A percentile compares a stretch with the other conserved stretches of the same genome.
phyloP scores from a whole-genome alignment of 176 grass and related monocot genomes.

The Oryza officinalis region DNA sequence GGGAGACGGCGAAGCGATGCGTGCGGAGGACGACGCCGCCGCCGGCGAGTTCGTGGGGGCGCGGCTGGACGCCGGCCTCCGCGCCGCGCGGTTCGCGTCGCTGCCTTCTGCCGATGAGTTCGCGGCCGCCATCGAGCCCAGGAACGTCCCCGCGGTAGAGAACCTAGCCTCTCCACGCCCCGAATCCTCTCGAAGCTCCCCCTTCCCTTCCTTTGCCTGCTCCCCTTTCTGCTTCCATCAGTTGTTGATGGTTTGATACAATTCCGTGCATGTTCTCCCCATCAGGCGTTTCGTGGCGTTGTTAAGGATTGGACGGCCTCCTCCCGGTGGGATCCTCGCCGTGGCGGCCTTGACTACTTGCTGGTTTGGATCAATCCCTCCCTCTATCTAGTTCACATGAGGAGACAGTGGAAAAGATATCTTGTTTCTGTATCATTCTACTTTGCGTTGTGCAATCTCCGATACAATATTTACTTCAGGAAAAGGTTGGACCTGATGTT shows the following conservation, averaged over 20 bases:
- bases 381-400: neutral
- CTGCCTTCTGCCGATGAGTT: slow-evolving; percentile 47
- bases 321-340: slow-evolving; percentile 67
- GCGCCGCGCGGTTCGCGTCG: slow-evolving; percentile 35
- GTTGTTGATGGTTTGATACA: neutral
- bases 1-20: slow-evolving; percentile 25
- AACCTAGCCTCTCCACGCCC: neutral
- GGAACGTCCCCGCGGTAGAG: slow-evolving; percentile 59
- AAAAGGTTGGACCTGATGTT: slow-evolving; percentile 64
- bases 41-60: slow-evolving; percentile 31
- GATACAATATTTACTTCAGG: slow-evolving; percentile 44
- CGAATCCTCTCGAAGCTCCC: slow-evolving; percentile 12
- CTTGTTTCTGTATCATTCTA: neutral
- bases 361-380: slow-evolving; percentile 45
- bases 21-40: slow-evolving; percentile 25
- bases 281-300: slow-evolving; percentile 65
- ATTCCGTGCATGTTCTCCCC: neutral
- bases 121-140: slow-evolving; percentile 40
- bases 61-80: slow-evolving; percentile 40
- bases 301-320: slow-evolving; percentile 58
- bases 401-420: neutral
- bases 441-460: neutral
- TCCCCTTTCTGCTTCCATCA: neutral
- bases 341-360: slow-evolving; percentile 87
- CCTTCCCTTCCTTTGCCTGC: neutral